Evolutionary conservation across 768 basidiomycete species (phyloP).

Genomic region (Chalciporus chontae): DNA sequence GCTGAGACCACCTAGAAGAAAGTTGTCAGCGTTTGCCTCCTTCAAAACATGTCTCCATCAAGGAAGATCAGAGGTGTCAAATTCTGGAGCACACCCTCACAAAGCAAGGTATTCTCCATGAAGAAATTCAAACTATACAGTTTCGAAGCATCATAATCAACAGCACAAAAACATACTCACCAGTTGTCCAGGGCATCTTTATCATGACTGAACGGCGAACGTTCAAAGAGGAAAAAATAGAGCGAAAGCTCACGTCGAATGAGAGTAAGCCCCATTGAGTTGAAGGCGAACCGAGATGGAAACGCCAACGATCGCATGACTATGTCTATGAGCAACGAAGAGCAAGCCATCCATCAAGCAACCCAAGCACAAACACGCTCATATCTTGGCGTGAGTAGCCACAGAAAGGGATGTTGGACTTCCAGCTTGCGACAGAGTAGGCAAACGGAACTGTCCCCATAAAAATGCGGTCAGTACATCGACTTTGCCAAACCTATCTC

Average conservation of each 20-base stretch:
- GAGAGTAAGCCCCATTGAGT: conserved; percentile 95
- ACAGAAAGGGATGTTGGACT: conserved; percentile 34
- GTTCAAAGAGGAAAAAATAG: conserved; percentile 55
- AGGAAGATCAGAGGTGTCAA: conserved; percentile 46
- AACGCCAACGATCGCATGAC: conserved; percentile 76
- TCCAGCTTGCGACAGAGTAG: conserved; percentile 55
- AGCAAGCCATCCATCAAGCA: conserved; percentile 37
- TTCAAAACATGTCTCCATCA: background rate
- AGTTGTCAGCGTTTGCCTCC: conserved; percentile 7
- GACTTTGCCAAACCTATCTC: conserved; percentile 49
- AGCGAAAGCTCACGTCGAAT: conserved; percentile 44
- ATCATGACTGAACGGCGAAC: conserved; percentile 43
- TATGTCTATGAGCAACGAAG: conserved; percentile 80
- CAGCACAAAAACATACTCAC: conserved; percentile 24
- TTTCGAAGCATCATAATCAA: conserved; percentile 51
- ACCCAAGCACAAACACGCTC: conserved; percentile 56
- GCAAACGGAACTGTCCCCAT: conserved; percentile 38
- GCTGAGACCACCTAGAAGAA: background rate
- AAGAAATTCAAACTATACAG: conserved; percentile 79
- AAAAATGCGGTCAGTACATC: conserved; percentile 33
- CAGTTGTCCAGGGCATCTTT: background rate
- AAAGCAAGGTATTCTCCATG: conserved; percentile 72
- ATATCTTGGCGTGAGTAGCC: conserved; percentile 68
- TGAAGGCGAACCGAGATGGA: conserved; percentile 41
- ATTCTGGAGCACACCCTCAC: conserved; percentile 69